phyloP scores from a whole-genome alignment of 495 filamentous ascomycete genomes.

The Hypoxylon fuscum region DNA sequence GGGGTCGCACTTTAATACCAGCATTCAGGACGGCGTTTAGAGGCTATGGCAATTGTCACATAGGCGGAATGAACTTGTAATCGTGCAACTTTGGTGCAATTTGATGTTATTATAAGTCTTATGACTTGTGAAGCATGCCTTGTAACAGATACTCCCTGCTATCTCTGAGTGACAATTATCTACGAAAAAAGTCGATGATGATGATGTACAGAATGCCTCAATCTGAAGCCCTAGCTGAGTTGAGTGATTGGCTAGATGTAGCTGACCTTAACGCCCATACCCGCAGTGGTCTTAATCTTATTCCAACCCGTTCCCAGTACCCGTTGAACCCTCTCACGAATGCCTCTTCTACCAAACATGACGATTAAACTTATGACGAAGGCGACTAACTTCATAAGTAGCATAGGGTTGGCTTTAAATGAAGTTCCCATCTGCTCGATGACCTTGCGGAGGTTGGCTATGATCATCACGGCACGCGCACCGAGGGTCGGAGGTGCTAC shows the following conservation, averaged over 20 bases:
- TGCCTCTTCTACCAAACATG: slow-evolving; percentile 75
- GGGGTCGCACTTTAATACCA: slow-evolving; percentile 19
- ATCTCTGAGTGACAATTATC: slow-evolving; percentile 20
- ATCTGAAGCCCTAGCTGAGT: slow-evolving; percentile 14
- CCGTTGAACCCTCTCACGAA: slow-evolving; percentile 77
- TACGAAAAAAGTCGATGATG: slow-evolving; percentile 23
- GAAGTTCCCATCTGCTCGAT: slow-evolving; percentile 68
- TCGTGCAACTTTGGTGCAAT: slow-evolving; percentile 4
- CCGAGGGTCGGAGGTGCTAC: slow-evolving; percentile 53
- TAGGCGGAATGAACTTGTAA: slow-evolving; percentile 20
- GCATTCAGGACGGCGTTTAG: slow-evolving; percentile 41
- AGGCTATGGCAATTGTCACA: slow-evolving; percentile 24
- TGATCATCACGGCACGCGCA: slow-evolving; percentile 57
- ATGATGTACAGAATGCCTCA: slow-evolving; percentile 31
- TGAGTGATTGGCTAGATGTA: slow-evolving; percentile 92
- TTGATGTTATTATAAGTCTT: slow-evolving; percentile 20
- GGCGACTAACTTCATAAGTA: slow-evolving; percentile 76
- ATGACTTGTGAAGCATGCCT: slow-evolving; percentile 21
- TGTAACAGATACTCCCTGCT: slow-evolving; percentile 17
- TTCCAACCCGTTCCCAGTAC: slow-evolving; percentile 77
- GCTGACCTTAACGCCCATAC: slow-evolving; percentile 97
- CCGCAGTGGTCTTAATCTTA: slow-evolving; percentile 84
- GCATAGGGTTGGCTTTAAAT: slow-evolving; percentile 75
- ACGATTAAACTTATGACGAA: slow-evolving; percentile 85
- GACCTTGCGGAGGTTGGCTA: slow-evolving; percentile 66